Conservation (phyloP, 257 asterid genomes). For the Fraxinus americana region DNA sequence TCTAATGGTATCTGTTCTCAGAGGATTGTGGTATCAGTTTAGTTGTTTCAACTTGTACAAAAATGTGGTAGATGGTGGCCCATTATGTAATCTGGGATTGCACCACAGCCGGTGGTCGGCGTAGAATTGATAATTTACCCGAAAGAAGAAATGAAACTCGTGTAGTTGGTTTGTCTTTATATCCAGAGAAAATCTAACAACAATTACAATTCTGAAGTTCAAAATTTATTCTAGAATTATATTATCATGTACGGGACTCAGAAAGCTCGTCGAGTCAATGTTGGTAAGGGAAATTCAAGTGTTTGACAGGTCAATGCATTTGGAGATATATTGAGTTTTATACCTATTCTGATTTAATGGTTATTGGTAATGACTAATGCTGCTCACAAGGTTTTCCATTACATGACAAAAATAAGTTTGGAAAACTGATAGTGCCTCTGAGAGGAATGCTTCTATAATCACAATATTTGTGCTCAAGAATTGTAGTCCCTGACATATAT, state of each 20-base stretch:
- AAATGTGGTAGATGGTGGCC: background rate
- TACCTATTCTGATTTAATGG: too few relatives aligned
- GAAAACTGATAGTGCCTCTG: too few relatives aligned
- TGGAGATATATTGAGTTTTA: too few relatives aligned
- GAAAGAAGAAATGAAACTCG: background rate
- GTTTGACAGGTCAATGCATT: too few relatives aligned
- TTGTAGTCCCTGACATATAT: background rate
- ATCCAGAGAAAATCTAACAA: background rate
- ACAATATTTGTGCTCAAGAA: too few relatives aligned
- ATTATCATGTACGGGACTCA: background rate
- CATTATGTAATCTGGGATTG: background rate
- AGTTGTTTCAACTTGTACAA: background rate
- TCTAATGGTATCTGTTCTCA: background rate
- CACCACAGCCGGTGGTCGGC: background rate
- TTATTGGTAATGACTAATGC: too few relatives aligned
- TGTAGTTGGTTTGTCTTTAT: background rate
- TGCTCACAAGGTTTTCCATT: too few relatives aligned
- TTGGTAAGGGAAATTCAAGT: background rate
- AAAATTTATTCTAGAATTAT: background rate
- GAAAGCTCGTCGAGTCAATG: background rate
- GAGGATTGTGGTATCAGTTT: background rate
- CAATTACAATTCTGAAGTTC: background rate
- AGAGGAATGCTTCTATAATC: too few relatives aligned
- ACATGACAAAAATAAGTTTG: too few relatives aligned
- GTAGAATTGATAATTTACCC: background rate